Evolutionary conservation across 139 green algal genomes (phyloP).

Genomic region (Tetradesmus obliquus): DNA sequence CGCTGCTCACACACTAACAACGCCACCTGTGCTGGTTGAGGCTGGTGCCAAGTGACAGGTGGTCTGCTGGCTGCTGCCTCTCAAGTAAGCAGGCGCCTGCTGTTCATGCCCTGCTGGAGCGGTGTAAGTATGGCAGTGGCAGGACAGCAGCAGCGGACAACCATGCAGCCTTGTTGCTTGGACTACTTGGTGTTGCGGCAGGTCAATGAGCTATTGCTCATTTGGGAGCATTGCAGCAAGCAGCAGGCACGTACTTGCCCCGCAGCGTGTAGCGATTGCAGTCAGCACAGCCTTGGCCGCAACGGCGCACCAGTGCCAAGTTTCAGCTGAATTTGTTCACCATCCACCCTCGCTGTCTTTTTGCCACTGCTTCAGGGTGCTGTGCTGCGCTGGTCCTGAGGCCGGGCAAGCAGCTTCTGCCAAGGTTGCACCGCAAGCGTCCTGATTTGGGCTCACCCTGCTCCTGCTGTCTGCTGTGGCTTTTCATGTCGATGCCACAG

Average conservation of each 20-base stretch:
- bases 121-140: neutral
- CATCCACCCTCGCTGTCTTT: neutral
- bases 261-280: neutral
- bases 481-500: neutral
- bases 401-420: neutral
- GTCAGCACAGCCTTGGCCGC: too few relatives aligned
- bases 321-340: too few relatives aligned
- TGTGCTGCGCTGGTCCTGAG: neutral
- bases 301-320: too few relatives aligned
- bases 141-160: neutral
- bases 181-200: too few relatives aligned
- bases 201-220: too few relatives aligned
- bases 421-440: neutral
- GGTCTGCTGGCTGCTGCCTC: neutral
- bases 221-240: too few relatives aligned
- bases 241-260: too few relatives aligned
- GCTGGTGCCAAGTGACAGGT: neutral
- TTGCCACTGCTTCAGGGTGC: neutral
- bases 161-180: too few relatives aligned
- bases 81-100: neutral
- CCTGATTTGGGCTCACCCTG: neutral
- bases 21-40: neutral
- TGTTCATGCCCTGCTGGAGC: neutral
- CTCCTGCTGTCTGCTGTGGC: neutral
- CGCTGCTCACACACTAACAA: neutral